phyloP scores from a whole-genome alignment of 345 rosid species.

The Bretschneidera sinensis region DNA sequence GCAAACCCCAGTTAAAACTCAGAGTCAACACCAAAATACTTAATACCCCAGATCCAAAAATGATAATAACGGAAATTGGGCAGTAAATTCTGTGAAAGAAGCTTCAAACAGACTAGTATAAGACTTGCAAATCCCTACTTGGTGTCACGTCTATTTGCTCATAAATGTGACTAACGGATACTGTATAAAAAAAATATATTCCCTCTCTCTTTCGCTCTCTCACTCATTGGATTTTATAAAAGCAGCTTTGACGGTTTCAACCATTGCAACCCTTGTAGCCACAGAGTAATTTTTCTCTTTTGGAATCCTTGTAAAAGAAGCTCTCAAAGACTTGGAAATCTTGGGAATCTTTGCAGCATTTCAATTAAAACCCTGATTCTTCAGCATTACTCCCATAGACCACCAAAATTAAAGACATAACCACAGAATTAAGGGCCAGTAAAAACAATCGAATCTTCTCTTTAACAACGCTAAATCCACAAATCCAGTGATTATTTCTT shows the following conservation, averaged over 20 bases:
- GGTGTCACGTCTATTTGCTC: conserved; percentile 7
- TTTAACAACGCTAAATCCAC: no score
- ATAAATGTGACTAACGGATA: conserved; percentile 12
- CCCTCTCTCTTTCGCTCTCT: not conserved
- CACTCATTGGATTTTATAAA: conserved; percentile 1
- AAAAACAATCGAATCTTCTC: no score
- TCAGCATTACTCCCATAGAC: conserved; percentile 16
- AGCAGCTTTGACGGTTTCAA: conserved; percentile 29
- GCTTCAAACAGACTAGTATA: conserved; percentile 1
- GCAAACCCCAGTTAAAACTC: conserved; percentile 15
- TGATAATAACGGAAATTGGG: not conserved
- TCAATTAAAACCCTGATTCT: conserved; percentile 14
- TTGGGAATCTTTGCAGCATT: conserved; percentile 25
- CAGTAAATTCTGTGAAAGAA: conserved; percentile 8
- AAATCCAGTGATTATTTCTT: conserved; percentile 16
- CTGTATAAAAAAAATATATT: conserved; percentile 13
- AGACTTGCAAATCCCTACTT: conserved; percentile 8
- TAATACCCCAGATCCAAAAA: conserved; percentile 13
- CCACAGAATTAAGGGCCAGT: no score
- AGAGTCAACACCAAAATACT: conserved; percentile 8
- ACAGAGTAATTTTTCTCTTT: conserved; percentile 15
- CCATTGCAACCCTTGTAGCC: conserved; percentile 20
- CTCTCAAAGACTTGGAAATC: not conserved
- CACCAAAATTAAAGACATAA: no score
- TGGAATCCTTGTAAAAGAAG: conserved; percentile 31